Base-by-base conservation (phyloP, 148 eudicot species). In the Talinum fruticosum region DNA sequence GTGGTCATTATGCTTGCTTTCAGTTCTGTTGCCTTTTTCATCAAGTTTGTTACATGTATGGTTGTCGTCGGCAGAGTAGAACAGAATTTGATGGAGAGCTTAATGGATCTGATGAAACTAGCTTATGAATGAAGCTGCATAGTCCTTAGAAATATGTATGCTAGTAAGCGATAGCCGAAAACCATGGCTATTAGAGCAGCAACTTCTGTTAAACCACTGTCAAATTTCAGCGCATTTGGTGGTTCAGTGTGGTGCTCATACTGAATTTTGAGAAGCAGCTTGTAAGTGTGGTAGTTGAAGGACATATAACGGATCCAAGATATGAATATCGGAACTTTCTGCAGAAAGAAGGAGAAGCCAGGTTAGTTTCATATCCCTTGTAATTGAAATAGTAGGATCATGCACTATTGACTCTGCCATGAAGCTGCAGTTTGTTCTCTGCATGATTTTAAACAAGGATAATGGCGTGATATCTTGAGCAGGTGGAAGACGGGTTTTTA, bases 201-300 rank as follows among this genome's bases (percentile, higher is more conserved):
- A 53, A 82, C 82, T 78, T 86, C 88, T 38, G 51, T 34, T 41
- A 84, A 5, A 21, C 88, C 86, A 23, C 76, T 86, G 83, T 79
- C 86, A 51, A 76, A 68, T 61, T 75, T 79, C 71, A 84, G 72
- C 69, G 33, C 62, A 71, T 65, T 75, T 64, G 77, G 23, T 6
- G 77, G 47, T 28, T 51, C 76, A 36, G 71, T 66, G 30, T 71
- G 78, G 51, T 84, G 78, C 70, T 82, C 82, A 35, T 94, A 95
- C 76, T 95, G 98, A 81, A 95, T 92, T 74, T 95, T 95, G 64
- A 95, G 90, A n/a, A 95, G 96, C 74, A 95, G 92, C 69, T 83
- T 91, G 88, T 95, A 95, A 26, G 97, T 95, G 82, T 95, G 96
- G 80, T 91, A 95, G 87, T 95, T 95, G 83, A 89, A 95, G 19